Base-by-base conservation (phyloP, 805 yeast genomes). In the Yamadazyma nakazawae region DNA sequence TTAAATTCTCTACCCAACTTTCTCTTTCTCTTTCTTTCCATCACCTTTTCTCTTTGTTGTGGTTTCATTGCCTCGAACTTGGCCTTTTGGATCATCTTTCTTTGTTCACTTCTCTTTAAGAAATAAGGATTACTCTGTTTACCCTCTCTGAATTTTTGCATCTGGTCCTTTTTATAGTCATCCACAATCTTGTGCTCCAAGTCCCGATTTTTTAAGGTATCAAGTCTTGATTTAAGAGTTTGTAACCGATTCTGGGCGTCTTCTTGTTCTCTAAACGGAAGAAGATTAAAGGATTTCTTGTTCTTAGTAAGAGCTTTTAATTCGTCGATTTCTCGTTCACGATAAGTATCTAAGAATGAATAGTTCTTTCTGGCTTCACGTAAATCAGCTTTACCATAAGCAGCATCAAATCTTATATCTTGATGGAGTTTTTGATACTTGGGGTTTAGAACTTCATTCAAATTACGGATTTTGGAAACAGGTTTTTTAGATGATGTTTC, bases 391-490 rank as follows among this genome's bases (percentile, higher is more conserved):
- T 81, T 85, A 47, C 98, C 98, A 52, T 81, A 81, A 0, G 96
- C 90, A 2, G 92, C 78, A 64, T 94, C 97, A 62, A 94, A 94
- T 55, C 99, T 75, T 30, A 95, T 84, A 68, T 94, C 99, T 41
- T 80, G 76, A 61, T 85, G 84, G 25, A 84, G 65, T 13, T 70
- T 71, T 42, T 63, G 56, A 46, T 66, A 61, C 53, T 63, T 71
- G 19, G 69, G 67, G 19, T 64, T 58, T 41, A 71, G 73, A 39
- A 85, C 60, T 0, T 92, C 94, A 1, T 87, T 92, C 11, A 91
- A 82, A 37, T 83, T 81, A 53, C 98, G 75, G 32, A 88, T 72
- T 52, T 74, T 72, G 0, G 88, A 70, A 0, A 85, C 95, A 14
- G 83, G 85, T 53, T 68, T 77, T 63, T 85, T 89, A 0, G 96